Percentiles rank a stretch among this genome's conserved stretches.
phyloP scores from a whole-genome alignment of 2,329 filamentous ascomycete genomes.

The Tolypocladium amazonense region DNA sequence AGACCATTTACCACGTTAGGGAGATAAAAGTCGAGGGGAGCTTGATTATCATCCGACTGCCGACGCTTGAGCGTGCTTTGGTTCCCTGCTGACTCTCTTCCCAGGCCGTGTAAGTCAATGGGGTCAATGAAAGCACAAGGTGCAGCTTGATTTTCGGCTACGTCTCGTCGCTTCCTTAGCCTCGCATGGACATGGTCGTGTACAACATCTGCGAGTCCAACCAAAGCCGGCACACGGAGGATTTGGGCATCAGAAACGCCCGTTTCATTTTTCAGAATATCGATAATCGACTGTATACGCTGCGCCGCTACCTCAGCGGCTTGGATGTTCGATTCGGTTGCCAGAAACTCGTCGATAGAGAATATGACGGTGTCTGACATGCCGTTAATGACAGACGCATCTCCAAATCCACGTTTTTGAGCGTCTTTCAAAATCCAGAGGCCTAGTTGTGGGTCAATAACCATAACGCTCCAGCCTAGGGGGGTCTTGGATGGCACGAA shows the following conservation, averaged over 20 bases:
- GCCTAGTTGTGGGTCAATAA: constrained; percentile 9
- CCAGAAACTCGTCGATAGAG: not conserved
- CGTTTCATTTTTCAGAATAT: constrained; percentile 9
- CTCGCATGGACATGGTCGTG: constrained; percentile 1
- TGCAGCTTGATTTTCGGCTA: not conserved
- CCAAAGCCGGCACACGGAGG: constrained; percentile 8
- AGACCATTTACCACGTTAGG: constrained; percentile 12
- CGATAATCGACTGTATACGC: constrained; percentile 8
- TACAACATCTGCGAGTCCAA: not conserved
- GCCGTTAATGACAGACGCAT: not conserved
- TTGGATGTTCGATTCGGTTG: not conserved
- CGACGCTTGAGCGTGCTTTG: not conserved
- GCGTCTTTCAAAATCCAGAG: constrained; percentile 12
- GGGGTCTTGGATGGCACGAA: constrained; percentile 13
- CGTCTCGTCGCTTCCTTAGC: not conserved
- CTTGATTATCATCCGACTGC: not conserved
- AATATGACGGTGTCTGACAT: too few relatives aligned
- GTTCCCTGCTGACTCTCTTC: not conserved
- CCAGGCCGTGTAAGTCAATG: not conserved
- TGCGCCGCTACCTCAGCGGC: constrained; percentile 1
- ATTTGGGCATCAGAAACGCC: constrained; percentile 10
- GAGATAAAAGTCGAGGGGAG: constrained; percentile 5
- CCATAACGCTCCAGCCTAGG: constrained; percentile 12
- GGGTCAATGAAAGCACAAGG: not conserved
- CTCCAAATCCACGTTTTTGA: not conserved